A percentile compares a stretch with the other conserved stretches of the same genome.
Evolutionary conservation across 75 land plant genomes (phyloP).

Genomic region (Pinus albicaulis): DNA sequence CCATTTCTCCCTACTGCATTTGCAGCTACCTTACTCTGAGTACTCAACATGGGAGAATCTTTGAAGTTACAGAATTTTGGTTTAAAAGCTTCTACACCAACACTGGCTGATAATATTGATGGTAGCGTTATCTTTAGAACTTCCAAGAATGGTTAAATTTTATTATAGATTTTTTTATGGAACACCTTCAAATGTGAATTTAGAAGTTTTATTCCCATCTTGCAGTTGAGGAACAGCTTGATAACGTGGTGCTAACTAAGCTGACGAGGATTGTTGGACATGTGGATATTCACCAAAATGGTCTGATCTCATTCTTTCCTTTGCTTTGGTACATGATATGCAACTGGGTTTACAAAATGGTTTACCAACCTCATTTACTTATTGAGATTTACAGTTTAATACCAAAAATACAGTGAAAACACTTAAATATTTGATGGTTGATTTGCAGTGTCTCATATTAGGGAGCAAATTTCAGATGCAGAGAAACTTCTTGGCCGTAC

Average conservation of each 20-base stretch:
- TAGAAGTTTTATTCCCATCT: background rate
- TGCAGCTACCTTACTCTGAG: too few relatives aligned
- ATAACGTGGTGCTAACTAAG: background rate
- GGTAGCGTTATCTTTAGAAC: too few relatives aligned
- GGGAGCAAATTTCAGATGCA: conserved; percentile 1
- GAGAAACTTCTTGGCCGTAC: background rate
- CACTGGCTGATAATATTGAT: too few relatives aligned
- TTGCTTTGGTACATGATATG: background rate
- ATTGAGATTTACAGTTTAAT: too few relatives aligned
- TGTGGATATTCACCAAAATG: background rate
- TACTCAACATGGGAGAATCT: background rate
- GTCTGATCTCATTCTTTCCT: background rate
- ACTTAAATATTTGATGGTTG: too few relatives aligned
- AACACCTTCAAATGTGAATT: too few relatives aligned
- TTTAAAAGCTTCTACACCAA: too few relatives aligned
- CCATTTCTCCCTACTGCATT: too few relatives aligned
- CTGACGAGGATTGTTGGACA: background rate
- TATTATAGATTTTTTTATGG: too few relatives aligned
- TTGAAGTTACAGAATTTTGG: background rate
- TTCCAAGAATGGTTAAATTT: too few relatives aligned
- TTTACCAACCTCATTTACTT: background rate
- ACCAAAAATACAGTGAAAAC: background rate
- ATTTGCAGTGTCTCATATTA: background rate
- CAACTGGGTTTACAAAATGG: background rate
- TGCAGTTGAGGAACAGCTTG: conserved; percentile 2